Evolutionary conservation across 179 eudicot species (phyloP).

Genomic region (Actinidia chinensis): DNA sequence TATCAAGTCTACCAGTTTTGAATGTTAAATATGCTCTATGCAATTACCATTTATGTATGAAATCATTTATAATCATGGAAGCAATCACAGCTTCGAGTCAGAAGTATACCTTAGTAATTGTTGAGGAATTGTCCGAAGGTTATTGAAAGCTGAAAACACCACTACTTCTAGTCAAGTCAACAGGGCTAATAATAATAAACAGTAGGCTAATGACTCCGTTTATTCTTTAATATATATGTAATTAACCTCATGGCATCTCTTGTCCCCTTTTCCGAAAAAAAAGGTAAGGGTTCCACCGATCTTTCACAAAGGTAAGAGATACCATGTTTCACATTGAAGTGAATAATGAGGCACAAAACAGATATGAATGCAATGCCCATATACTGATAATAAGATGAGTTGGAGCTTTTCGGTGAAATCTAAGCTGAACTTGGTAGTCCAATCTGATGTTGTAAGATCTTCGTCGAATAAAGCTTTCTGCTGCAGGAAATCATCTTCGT

Average conservation of each 20-base stretch:
- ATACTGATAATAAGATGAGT: conserved; percentile 87
- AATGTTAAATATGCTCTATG: too few relatives aligned
- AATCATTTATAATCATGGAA: not conserved
- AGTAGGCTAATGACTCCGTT: not conserved
- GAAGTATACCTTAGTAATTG: conserved; percentile 71
- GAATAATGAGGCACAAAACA: not conserved
- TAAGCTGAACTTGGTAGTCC: conserved; percentile 93
- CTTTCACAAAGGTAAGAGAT: conserved; percentile 38
- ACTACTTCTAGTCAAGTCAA: conserved; percentile 10
- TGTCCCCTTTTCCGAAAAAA: conserved; percentile 80
- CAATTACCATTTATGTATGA: not conserved
- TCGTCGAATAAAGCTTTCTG: too few relatives aligned
- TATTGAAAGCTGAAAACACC: conserved; percentile 65
- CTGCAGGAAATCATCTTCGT: conserved; percentile 67
- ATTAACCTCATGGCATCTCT: conserved; percentile 98
- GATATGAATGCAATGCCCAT: conserved; percentile 48
- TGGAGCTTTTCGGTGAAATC: conserved; percentile 94
- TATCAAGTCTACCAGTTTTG: too few relatives aligned
- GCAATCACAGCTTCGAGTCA: not conserved
- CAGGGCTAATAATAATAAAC: not conserved
- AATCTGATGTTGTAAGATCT: conserved; percentile 93
- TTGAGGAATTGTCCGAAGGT: too few relatives aligned
- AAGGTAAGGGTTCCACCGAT: conserved; percentile 98
- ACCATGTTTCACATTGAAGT: not conserved
- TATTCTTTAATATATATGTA: conserved; percentile 1